phyloP scores from a whole-genome alignment of 1,139 yeast species.

The Hansenula lynferdii region DNA sequence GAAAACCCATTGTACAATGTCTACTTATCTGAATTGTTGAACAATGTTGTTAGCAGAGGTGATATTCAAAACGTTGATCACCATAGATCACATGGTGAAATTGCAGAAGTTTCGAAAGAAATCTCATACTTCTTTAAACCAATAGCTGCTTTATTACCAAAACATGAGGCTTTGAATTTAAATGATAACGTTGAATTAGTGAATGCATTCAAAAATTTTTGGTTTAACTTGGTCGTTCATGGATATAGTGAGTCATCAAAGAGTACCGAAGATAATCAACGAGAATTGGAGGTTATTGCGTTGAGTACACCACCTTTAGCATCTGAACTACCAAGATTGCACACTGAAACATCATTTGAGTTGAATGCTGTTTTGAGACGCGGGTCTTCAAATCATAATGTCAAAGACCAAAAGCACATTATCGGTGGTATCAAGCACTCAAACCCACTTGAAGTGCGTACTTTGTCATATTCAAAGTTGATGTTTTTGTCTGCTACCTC shows the following conservation, averaged over 20 bases:
- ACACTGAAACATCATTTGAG: slow-evolving; percentile 89
- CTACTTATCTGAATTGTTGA: slow-evolving; percentile 63
- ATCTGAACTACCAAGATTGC: slow-evolving; percentile 77
- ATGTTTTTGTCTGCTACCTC: slow-evolving; percentile 87
- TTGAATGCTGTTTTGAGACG: slow-evolving; percentile 87
- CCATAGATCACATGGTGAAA: slow-evolving; percentile 76
- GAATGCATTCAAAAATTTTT: slow-evolving; percentile 71
- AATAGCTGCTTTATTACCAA: slow-evolving; percentile 70
- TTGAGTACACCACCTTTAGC: slow-evolving; percentile 90
- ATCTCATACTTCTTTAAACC: slow-evolving; percentile 69
- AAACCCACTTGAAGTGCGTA: slow-evolving; percentile 33
- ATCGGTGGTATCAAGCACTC: slow-evolving; percentile 27
- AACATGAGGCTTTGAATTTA: slow-evolving; percentile 36
- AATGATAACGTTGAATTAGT: slow-evolving; percentile 27
- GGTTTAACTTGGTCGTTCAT: slow-evolving; percentile 94
- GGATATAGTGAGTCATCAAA: slow-evolving; percentile 69
- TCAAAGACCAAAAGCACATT: slow-evolving; percentile 70
- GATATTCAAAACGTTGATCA: slow-evolving; percentile 78
- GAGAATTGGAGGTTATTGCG: slow-evolving; percentile 67
- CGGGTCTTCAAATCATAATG: slow-evolving; percentile 81
- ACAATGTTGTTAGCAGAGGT: slow-evolving; percentile 69
- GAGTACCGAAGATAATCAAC: slow-evolving; percentile 41
- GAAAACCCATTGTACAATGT: slow-evolving; percentile 45
- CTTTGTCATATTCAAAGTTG: slow-evolving; percentile 70
- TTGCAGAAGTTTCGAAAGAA: slow-evolving; percentile 71